phyloP scores from a whole-genome alignment of 208 protist species.

The Crithidia thermophila region DNA sequence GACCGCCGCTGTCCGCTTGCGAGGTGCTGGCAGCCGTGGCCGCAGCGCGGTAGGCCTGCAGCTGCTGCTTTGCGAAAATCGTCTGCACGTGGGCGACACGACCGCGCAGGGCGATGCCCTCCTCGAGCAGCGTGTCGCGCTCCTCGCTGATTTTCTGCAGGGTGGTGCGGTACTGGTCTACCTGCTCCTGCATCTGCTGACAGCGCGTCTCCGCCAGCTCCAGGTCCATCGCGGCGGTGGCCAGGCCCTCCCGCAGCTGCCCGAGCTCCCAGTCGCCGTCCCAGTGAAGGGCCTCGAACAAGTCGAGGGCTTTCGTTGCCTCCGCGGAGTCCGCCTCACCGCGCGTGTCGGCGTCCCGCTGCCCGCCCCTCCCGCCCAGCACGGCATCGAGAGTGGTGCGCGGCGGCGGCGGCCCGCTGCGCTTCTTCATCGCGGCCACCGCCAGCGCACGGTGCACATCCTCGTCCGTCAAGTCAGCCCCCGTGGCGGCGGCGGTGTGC shows the following conservation, averaged over 20 bases:
- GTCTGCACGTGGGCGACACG: conserved; percentile 83
- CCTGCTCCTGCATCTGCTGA: conserved; percentile 61
- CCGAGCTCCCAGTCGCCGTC: conserved; percentile 78
- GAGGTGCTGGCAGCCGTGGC: conserved; percentile 11
- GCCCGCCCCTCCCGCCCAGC: background rate
- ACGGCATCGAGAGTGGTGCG: conserved; percentile 1
- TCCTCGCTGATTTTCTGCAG: conserved; percentile 54
- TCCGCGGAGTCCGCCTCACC: conserved; percentile 11
- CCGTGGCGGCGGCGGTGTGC: conserved; percentile 30
- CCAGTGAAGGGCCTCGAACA: conserved; percentile 77
- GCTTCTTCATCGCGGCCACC: conserved; percentile 60
- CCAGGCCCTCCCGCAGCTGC: conserved; percentile 80
- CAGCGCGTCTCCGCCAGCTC: conserved; percentile 81
- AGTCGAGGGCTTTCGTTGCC: conserved; percentile 48
- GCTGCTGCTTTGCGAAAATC: conserved; percentile 85
- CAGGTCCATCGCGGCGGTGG: conserved; percentile 79
- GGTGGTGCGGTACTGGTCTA: conserved; percentile 46
- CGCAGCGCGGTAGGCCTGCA: conserved; percentile 66
- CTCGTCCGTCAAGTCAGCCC: conserved; percentile 58
- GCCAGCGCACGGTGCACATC: conserved; percentile 71
- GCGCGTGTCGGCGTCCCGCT: background rate
- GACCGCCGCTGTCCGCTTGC: conserved; percentile 30
- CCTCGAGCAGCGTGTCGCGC: conserved; percentile 77
- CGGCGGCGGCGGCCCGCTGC: background rate
- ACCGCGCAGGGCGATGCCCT: conserved; percentile 80